Evolutionary conservation across 495 filamentous ascomycete genomes (phyloP), one percentile per base, ranked within the genome.

Genomic region (Halenospora varia): DNA sequence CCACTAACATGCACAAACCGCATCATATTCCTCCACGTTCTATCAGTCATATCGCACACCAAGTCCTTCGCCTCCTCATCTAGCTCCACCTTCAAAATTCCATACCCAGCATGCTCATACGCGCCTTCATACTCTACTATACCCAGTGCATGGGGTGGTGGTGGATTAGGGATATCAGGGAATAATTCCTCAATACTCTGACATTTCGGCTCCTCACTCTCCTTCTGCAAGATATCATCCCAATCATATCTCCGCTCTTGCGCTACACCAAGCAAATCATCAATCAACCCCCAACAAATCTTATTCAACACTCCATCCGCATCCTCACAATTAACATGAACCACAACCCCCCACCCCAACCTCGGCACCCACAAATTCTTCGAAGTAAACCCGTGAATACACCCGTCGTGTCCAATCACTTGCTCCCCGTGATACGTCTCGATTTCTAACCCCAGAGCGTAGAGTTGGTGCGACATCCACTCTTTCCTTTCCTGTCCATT

Each of bases 401-500:
- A 68, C 3, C 78, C 79, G 17, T 61, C 52, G 47, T 83, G 78
- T 17, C 65, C 68, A 47, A 75, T 72, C 4, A 81, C 4, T 20
- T 64, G 45, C 42, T 75, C 69, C 0, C 79, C 78, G n/a, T 68
- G 73, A 46, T 79, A 79, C 48, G 66, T 70, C n/a, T 66, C 68
- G 1, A 74, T 62, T 1, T 62, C 48, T 77, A 78, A 82, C 1
- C 79, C 79, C 0, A 79, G 62, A 1, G 76, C 73, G 58, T 81
- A 81, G 3, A 61, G 47, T 42, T 65, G 57, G 10, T 63, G 63
- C 0, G 59, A 63, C 67, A 42, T 46, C 20, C 40, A 57, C 2
- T 53, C 25, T 17, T 40, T 20, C 10, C 42, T 35, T 15, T 39
- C 20, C 0, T 63, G 48, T 10, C 60, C 48, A 39, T 67, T 64